phyloP scores from a whole-genome alignment of 2,329 filamentous ascomycete genomes.

The Eutypella sp. region DNA sequence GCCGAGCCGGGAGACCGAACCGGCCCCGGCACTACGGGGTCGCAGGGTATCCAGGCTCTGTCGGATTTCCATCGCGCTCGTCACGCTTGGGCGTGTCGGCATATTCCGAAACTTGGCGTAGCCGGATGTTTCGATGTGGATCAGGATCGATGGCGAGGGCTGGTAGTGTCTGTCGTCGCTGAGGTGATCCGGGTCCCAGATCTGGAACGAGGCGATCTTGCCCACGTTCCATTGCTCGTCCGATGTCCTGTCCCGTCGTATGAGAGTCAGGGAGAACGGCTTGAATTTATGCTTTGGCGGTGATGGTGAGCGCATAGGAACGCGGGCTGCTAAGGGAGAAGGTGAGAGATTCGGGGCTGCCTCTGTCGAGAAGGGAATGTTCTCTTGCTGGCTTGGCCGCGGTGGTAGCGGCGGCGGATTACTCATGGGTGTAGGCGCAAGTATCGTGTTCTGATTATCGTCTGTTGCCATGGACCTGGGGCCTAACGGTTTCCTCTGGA shows the following conservation, averaged over 20 bases:
- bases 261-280: conserved; percentile 57
- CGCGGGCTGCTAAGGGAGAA: conserved; percentile 12
- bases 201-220: conserved; percentile 52
- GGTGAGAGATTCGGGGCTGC: conserved; percentile 11
- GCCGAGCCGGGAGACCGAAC: not conserved
- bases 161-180: conserved; percentile 23
- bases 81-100: conserved; percentile 29
- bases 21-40: conserved; percentile 16
- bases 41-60: conserved; percentile 22
- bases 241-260: conserved; percentile 66
- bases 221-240: conserved; percentile 73
- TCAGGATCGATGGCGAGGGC: conserved; percentile 40
- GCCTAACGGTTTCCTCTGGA: conserved; percentile 16
- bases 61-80: conserved; percentile 11
- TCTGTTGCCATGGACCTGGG: conserved; percentile 8
- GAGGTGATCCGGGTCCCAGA: conserved; percentile 33
- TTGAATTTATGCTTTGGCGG: conserved; percentile 26
- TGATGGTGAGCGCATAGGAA: conserved; percentile 3
- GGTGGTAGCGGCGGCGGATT: conserved; percentile 11
- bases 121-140: conserved; percentile 50
- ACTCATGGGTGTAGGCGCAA: conserved; percentile 5
- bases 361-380: conserved; percentile 4
- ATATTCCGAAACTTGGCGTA: conserved; percentile 54
- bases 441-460: conserved; percentile 5
- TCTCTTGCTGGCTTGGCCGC: not conserved